Base-by-base conservation (phyloP, 2,329 filamentous ascomycete species). In the Xylariaceae sp. region DNA sequence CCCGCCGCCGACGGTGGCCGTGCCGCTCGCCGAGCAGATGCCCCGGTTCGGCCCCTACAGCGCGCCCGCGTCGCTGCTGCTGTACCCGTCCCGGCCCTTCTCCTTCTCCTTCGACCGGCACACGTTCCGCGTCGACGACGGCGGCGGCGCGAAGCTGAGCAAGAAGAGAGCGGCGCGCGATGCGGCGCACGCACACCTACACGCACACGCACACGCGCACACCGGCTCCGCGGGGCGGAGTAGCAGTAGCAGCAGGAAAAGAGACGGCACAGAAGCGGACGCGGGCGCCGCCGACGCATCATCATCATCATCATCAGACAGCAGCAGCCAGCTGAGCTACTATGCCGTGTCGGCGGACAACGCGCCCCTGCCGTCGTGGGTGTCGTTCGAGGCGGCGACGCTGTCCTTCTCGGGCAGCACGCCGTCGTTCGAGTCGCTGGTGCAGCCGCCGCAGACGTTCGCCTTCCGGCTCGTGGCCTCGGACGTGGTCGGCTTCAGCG, bases 321-420 rank as follows among this genome's bases (percentile, higher is more conserved):
- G n/a, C n/a, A n/a, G 13, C 7, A 5, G 19, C 6, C 62, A 59
- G 12, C 67, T 79, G 32, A 75, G 77, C 37, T 94, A 88, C 56
- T 90, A 92, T 52, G 84, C 85, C 7, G 77, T 82, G 3, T 82
- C 84, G 4, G 68, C 67, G 5, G 74, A 90, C 50, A 83, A 84
- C 50, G 84, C 83, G n/a, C 87, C 88, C 22, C 63, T 94, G 22
- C 88, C 88, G 14, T 80, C 86, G 1, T 94, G 88, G 88, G 64
- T 94, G 28, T 63, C 63, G n/a, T 94, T 94, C 50, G 73, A 92
- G 45, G 53, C 71, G 1, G 53, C 53, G 2, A 66, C 59, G 1
- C 61, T 94, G 24, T 69, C 68, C 1, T 93, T 94, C 47, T 74
- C 72, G 1, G 88, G 88, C 16, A 73, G 61, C 21, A 82, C 81